Evolutionary conservation across 176 grass and related monocot genomes (phyloP).

Genomic region (sorghum (Sorghum bicolor)): DNA sequence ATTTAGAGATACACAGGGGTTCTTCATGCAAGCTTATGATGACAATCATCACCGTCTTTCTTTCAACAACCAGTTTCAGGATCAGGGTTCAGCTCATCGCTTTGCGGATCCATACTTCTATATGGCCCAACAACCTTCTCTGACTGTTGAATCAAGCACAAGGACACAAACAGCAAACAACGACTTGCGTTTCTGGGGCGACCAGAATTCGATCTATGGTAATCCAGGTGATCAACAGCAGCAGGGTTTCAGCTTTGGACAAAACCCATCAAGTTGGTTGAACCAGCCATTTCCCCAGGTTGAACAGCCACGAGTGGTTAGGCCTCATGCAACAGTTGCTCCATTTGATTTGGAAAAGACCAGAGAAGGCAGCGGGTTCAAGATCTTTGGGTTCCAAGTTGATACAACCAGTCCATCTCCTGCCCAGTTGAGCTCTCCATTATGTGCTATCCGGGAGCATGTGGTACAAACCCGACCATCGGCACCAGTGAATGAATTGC

Average conservation of each 20-base stretch:
- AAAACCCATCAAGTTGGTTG: conserved; percentile 56
- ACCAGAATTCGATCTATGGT: conserved; percentile 36
- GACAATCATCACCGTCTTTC: conserved; percentile 40
- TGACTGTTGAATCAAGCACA: conserved; percentile 48
- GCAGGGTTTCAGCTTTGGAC: conserved; percentile 46
- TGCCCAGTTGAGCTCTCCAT: conserved; percentile 47
- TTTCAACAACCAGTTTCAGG: conserved; percentile 49
- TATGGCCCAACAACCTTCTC: conserved; percentile 36
- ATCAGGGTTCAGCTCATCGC: conserved; percentile 39
- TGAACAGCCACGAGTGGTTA: conserved; percentile 50
- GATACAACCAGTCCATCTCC: conserved; percentile 46
- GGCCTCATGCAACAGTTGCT: conserved; percentile 53
- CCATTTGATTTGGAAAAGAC: conserved; percentile 62
- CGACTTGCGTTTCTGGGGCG: conserved; percentile 38
- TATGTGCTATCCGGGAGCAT: conserved; percentile 50
- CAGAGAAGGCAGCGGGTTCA: conserved; percentile 66
- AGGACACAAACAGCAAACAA: conserved; percentile 24
- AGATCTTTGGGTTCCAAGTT: conserved; percentile 86
- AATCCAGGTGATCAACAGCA: conserved; percentile 45
- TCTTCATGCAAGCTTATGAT: conserved; percentile 52
- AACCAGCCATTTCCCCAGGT: conserved; percentile 30
- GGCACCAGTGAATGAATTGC: conserved; percentile 30
- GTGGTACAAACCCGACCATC: conserved; percentile 36
- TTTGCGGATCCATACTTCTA: conserved; percentile 49
- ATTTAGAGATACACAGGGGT: conserved; percentile 40